These are phyloP conservation scores for Termitomyces eurrhizus DNA, from an alignment of 768 basidiomycete genomes.

Conservation along the genomic window DNA sequence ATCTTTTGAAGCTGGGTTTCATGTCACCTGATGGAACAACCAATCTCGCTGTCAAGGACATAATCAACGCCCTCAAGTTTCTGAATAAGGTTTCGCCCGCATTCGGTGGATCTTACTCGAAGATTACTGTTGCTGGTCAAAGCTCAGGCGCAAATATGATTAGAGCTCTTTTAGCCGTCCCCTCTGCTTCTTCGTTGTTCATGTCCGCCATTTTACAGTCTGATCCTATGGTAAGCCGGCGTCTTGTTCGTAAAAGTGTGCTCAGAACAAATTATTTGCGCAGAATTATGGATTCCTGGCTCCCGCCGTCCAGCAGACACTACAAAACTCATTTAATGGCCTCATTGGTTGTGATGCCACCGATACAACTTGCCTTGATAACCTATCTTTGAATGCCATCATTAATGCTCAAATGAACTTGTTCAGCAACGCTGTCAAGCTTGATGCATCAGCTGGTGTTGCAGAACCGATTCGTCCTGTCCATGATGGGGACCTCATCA, in stretches of 20 bases:
- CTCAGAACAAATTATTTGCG: conserved; percentile 2
- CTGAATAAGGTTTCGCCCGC: conserved; percentile 51
- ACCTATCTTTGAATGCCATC: conserved; percentile 46
- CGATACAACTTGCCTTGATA: conserved; percentile 46
- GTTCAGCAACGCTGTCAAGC: conserved; percentile 32
- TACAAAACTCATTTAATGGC: conserved; percentile 51
- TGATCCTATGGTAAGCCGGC: conserved; percentile 69
- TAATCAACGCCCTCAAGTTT: conserved; percentile 63
- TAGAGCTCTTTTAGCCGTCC: conserved; percentile 68
- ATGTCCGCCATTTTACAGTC: conserved; percentile 78
- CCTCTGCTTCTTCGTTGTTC: conserved; percentile 71
- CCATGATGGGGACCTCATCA: conserved; percentile 65
- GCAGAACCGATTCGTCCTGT: conserved; percentile 65
- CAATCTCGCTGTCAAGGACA: conserved; percentile 70
- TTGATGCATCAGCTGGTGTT: conserved; percentile 51
- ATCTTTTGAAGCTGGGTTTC: conserved; percentile 57
- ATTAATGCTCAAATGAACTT: conserved; percentile 50
- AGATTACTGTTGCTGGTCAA: conserved; percentile 79
- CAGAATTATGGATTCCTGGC: conserved; percentile 74
- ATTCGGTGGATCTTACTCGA: conserved; percentile 63
- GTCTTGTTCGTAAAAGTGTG: not conserved
- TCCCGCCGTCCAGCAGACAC: conserved; percentile 43
- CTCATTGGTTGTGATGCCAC: conserved; percentile 42
- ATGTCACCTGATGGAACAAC: conserved; percentile 66
- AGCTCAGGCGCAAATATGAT: conserved; percentile 79